Percentiles rank a stretch among this genome's conserved stretches.
Conservation (phyloP, 176 grass and related monocot genomes). For the Bolboschoenus planiculmis region DNA sequence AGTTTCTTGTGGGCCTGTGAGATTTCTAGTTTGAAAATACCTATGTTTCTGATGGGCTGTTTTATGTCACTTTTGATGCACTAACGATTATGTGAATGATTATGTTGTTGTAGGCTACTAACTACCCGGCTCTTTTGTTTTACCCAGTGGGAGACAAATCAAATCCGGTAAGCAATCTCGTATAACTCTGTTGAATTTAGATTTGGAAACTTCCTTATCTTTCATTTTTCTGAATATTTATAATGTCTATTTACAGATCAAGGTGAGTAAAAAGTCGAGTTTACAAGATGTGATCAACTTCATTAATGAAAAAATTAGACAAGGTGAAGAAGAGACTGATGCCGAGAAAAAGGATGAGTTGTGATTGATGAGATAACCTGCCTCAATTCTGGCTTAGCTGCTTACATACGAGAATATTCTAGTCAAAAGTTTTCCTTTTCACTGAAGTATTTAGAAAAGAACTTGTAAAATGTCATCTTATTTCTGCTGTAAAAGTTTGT, state of each 20-base stretch:
- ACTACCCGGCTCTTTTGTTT: conserved; percentile 37
- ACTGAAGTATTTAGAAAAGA: background rate
- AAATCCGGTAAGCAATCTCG: conserved; percentile 32
- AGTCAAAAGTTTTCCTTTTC: background rate
- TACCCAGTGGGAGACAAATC: conserved; percentile 38
- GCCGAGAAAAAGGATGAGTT: conserved; percentile 31
- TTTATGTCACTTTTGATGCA: background rate
- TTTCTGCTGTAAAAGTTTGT: no score
- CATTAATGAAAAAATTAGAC: conserved; percentile 22
- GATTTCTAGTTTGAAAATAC: background rate
- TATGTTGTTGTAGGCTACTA: conserved; percentile 24
- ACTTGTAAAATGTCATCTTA: background rate
- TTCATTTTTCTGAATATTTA: background rate
- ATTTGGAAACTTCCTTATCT: background rate
- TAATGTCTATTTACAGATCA: conserved; percentile 24
- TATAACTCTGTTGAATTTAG: background rate
- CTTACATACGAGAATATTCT: background rate
- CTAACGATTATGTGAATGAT: background rate
- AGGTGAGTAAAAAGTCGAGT: conserved; percentile 39
- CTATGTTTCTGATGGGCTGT: background rate
- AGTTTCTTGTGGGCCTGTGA: background rate
- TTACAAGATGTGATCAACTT: conserved; percentile 37
- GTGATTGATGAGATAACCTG: conserved; percentile 1
- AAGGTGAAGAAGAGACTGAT: background rate
- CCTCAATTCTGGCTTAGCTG: background rate